phyloP scores from a whole-genome alignment of 1,284 basidiomycete species.

The Phlebopus sp. region DNA sequence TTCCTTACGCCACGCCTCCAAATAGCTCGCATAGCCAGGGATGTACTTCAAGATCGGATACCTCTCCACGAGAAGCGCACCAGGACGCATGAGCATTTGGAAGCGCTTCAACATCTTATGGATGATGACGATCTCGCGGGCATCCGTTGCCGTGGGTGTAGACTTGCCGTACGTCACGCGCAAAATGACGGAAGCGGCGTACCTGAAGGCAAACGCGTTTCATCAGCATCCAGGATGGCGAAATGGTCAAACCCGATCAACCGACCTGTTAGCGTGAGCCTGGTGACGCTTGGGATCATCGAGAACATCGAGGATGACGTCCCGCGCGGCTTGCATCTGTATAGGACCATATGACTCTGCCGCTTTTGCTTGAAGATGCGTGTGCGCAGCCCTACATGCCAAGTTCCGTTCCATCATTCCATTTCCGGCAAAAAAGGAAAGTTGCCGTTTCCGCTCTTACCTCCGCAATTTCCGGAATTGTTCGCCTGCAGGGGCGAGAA shows the following conservation, averaged over 20 bases:
- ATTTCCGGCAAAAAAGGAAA: too few species aligned
- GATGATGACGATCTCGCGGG: slow-evolving; percentile 41
- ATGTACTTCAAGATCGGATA: slow-evolving; percentile 40
- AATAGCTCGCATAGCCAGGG: slow-evolving; percentile 36
- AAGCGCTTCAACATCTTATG: slow-evolving; percentile 37
- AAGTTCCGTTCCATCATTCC: not conserved
- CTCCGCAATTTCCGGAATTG: slow-evolving; percentile 34
- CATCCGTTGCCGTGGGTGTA: slow-evolving; percentile 39
- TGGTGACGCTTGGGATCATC: slow-evolving; percentile 37
- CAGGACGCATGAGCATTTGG: slow-evolving; percentile 37
- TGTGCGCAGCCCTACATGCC: slow-evolving; percentile 34
- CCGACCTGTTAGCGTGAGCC: slow-evolving; percentile 28
- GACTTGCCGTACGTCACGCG: slow-evolving; percentile 49
- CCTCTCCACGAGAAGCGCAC: slow-evolving; percentile 37
- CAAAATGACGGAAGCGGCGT: slow-evolving; percentile 47
- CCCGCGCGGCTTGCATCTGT: slow-evolving; percentile 37
- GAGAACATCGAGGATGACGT: slow-evolving; percentile 40
- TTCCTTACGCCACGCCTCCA: slow-evolving; percentile 39
- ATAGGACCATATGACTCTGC: slow-evolving; percentile 36
- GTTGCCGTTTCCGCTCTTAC: too few species aligned
- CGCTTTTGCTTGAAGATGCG: slow-evolving; percentile 38
- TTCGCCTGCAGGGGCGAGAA: slow-evolving; percentile 33
- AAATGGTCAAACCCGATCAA: too few species aligned
- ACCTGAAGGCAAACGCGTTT: slow-evolving; percentile 27
- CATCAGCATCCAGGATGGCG: too few species aligned